Conservation (phyloP, 257 asterid species). For the Fraxinus excelsior region DNA sequence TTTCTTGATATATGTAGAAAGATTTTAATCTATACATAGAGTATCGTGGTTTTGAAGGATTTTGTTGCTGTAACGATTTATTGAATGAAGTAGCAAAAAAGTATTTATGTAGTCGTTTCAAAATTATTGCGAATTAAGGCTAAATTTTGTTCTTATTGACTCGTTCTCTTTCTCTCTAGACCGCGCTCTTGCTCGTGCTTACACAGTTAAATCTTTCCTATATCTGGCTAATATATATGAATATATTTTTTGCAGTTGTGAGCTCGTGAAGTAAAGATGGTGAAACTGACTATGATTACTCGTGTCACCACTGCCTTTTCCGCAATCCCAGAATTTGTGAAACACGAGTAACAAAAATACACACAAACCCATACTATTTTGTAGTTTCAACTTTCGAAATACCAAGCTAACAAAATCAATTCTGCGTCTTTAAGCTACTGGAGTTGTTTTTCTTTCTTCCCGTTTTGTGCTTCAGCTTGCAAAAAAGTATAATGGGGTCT, state of each 20-base stretch:
- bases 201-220: not conserved
- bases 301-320: conserved; percentile 56
- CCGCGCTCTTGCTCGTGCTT: not conserved
- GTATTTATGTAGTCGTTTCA: not conserved
- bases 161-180: not conserved
- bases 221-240: conserved; percentile 5
- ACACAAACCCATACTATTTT: not conserved
- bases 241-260: conserved; percentile 34
- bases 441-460: not conserved
- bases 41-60: conserved; percentile 2
- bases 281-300: conserved; percentile 91
- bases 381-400: not conserved
- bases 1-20: not conserved
- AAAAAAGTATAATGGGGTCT: conserved; percentile 46
- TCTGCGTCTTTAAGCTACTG: not conserved
- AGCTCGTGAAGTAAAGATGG: conserved; percentile 60
- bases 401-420: not conserved
- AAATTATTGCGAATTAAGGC: not conserved
- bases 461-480: conserved; percentile 16
- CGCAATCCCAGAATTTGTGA: not conserved
- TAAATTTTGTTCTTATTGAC: not conserved
- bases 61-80: not conserved
- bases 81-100: not conserved
- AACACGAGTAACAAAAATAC: not conserved
- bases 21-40: not conserved